These are phyloP conservation scores for Persicaria tinctoria DNA, from an alignment of 148 eudicot species.

Conservation along the genomic window DNA sequence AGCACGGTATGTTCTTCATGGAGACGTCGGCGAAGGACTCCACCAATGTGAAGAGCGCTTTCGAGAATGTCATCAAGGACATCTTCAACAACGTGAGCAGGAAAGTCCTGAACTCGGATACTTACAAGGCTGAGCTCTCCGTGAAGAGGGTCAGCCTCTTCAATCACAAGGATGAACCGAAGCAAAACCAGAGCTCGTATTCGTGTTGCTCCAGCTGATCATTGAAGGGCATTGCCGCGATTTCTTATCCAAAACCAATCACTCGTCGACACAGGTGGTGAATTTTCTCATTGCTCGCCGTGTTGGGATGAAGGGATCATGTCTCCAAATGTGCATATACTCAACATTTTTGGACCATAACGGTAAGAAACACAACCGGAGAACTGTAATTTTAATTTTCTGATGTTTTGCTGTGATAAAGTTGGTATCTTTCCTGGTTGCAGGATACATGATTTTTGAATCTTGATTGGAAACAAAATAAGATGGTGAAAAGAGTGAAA, in stretches of 20 bases:
- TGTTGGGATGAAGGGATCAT: no score
- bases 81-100: slow-evolving; percentile 56
- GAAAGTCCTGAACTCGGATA: slow-evolving; percentile 58
- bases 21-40: slow-evolving; percentile 73
- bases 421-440: slow-evolving; percentile 7
- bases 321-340: no score
- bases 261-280: no score
- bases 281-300: no score
- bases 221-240: background rate
- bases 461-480: background rate
- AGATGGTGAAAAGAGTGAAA: no score
- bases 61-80: slow-evolving; percentile 53
- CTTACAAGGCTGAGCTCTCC: slow-evolving; percentile 57
- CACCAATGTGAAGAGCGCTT: slow-evolving; percentile 54
- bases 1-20: slow-evolving; percentile 63
- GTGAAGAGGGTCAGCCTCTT: slow-evolving; percentile 61
- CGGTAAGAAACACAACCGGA: no score
- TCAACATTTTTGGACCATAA: background rate
- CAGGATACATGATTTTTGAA: background rate
- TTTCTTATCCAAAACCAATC: no score
- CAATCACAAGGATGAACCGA: slow-evolving; percentile 26
- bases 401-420: background rate
- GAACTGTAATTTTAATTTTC: background rate
- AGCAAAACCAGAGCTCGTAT: slow-evolving; percentile 21
- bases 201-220: slow-evolving; percentile 34